A percentile compares a stretch with the other conserved stretches of the same genome.
These are phyloP conservation scores for Arachis hypogaea DNA, from an alignment of 306 rosid genomes.

Conservation along the genomic window DNA sequence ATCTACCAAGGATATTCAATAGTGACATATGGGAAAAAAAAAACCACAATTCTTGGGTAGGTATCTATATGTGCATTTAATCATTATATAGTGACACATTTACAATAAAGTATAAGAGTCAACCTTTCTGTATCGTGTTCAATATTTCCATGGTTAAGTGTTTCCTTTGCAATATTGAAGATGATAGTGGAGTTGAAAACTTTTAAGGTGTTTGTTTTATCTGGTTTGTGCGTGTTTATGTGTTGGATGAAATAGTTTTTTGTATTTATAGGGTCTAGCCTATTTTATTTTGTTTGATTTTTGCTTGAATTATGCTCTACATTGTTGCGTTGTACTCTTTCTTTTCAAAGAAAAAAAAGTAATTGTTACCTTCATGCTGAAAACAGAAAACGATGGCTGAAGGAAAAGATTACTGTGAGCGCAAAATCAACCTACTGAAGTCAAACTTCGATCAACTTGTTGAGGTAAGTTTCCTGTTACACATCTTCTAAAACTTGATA, in stretches of 20 bases:
- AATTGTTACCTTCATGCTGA: background rate
- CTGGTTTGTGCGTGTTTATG: too few relatives aligned
- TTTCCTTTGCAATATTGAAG: background rate
- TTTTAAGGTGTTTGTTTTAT: too few relatives aligned
- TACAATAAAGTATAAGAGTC: background rate
- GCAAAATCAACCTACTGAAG: slow-evolving; percentile 83
- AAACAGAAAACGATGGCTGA: slow-evolving; percentile 78
- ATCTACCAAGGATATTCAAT: background rate
- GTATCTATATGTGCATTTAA: too few relatives aligned
- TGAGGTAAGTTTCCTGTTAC: slow-evolving; percentile 55
- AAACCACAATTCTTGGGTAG: too few relatives aligned
- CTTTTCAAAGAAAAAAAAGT: background rate
- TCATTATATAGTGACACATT: background rate
- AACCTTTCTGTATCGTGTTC: background rate
- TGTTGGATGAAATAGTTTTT: too few relatives aligned
- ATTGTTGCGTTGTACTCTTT: too few relatives aligned
- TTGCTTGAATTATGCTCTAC: too few relatives aligned
- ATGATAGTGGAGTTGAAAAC: too few relatives aligned
- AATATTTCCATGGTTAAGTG: slow-evolving; percentile 10
- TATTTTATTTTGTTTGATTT: too few relatives aligned
- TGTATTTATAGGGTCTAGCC: too few relatives aligned
- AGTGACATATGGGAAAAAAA: background rate
- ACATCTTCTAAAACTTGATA: slow-evolving; percentile 1
- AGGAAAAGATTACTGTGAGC: slow-evolving; percentile 88
- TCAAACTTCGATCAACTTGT: slow-evolving; percentile 92